These are phyloP conservation scores for Endocladia muricata DNA, from an alignment of 31 red algal species.

Conservation along the genomic window DNA sequence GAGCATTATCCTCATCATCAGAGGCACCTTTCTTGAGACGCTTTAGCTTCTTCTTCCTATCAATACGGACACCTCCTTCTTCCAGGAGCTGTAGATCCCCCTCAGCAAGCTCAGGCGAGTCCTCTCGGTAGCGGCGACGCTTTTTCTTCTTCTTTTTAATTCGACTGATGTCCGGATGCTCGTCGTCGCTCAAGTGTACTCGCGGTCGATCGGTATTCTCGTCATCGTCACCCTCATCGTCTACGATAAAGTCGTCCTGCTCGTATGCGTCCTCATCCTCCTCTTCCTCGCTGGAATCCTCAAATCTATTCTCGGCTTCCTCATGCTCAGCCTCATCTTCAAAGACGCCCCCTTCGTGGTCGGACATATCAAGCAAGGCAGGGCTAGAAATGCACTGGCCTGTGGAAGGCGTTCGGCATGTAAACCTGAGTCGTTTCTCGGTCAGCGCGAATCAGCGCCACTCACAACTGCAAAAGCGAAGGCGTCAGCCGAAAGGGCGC, in stretches of 20 bases:
- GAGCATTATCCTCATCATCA: conserved; percentile 50
- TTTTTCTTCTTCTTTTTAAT: conserved; percentile 70
- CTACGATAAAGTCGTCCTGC: conserved; percentile 84
- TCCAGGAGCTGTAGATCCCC: conserved; percentile 78
- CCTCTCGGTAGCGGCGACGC: conserved; percentile 62
- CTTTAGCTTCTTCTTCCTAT: conserved; percentile 49
- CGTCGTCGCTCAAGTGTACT: neutral
- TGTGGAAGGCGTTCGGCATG: too few species aligned
- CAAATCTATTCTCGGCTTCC: conserved; percentile 34
- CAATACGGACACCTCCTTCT: conserved; percentile 69
- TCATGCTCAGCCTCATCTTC: conserved; percentile 32
- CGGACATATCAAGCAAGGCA: conserved; percentile 38
- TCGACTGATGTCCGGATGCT: conserved; percentile 11
- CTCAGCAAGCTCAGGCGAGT: conserved; percentile 73
- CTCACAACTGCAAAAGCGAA: too few species aligned
- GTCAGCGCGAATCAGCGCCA: too few species aligned
- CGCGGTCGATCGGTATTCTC: conserved; percentile 11
- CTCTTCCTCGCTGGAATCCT: conserved; percentile 80
- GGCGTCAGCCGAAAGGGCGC: too few species aligned
- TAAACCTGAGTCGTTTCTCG: too few species aligned
- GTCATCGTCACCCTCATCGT: conserved; percentile 64
- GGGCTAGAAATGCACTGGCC: too few species aligned
- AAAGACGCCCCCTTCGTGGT: conserved; percentile 24
- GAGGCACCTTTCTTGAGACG: conserved; percentile 46
- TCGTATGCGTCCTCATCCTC: conserved; percentile 80